Evolutionary conservation across 371 early-diverging fungal genomes (phyloP), one percentile per base, ranked within the genome.

Genomic region (Zopfochytrium polystomum): DNA sequence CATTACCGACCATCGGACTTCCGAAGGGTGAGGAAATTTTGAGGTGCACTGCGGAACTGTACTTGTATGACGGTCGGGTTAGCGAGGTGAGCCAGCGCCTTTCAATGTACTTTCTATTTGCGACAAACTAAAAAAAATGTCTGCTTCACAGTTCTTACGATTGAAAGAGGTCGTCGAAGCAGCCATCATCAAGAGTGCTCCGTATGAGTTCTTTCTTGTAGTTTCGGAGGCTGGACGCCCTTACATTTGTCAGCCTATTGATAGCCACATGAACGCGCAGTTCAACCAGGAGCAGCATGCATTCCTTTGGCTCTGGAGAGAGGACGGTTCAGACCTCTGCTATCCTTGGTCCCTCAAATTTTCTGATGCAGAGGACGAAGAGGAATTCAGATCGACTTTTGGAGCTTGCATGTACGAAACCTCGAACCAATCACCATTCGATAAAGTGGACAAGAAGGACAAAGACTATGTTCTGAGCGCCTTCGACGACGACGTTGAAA

Each of bases 261-360:
- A 86, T 51, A 74, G 79, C 25, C 70, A 72, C 29, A 90, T 91
- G 88, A 86, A 87, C 56, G 84, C 87, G 1, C 77, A 85, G 26
- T 90, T 90, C 70, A 88, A 80, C 69, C 61, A 68, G 32, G 78
- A 79, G 52, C 67, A 76, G 46, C 55, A 44, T 32, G 80, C 87
- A n/a, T 79, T 88, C 42, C 79, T 85, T 33, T 88, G 87, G 87
- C 78, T 81, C 68, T 80, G 74, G 65, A 23, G 47, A 18, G 52
- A 66, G 22, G 71, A 72, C 56, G 79, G 75, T 30, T 15, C 33
- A 23, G 27, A 30, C 15, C 11, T 11, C 38, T 50, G 84, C 4
- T 87, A 81, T 63, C 88, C 91, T 9, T 88, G 84, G 75, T 80
- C 86, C 32, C 52, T 91, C 31, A 74, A 75, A 4, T 85, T 90